phyloP scores from a whole-genome alignment of 2,329 filamentous ascomycete genomes.

The Phialophora macrospora region DNA sequence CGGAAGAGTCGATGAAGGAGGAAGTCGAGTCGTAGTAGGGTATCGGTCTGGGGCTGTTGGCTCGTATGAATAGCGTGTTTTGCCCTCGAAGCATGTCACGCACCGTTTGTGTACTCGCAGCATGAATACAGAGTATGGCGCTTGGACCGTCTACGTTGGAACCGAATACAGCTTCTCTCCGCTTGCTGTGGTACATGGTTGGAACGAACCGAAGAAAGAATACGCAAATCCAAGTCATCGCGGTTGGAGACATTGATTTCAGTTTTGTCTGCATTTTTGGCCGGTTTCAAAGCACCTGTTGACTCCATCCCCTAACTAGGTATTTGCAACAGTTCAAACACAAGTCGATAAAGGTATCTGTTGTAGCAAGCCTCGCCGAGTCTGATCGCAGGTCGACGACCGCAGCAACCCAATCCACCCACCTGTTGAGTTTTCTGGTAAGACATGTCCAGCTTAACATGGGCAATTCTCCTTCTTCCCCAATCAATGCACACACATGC shows the following conservation, averaged over 20 bases:
- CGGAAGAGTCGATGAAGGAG: background rate
- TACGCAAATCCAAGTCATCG: background rate
- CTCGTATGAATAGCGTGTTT: background rate
- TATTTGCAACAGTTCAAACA: background rate
- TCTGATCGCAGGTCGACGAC: background rate
- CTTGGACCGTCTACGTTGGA: background rate
- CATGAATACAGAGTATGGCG: background rate
- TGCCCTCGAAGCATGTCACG: background rate
- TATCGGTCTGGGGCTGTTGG: background rate
- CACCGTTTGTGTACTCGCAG: background rate
- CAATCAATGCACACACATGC: background rate
- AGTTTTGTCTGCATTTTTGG: background rate
- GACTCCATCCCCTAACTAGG: background rate
- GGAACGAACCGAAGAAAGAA: background rate
- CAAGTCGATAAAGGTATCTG: slow-evolving; percentile 1
- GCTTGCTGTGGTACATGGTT: background rate
- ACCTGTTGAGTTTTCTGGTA: background rate
- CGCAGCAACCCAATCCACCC: background rate
- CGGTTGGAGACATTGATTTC: background rate
- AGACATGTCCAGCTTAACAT: background rate
- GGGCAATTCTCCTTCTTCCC: background rate
- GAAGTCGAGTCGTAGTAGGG: background rate
- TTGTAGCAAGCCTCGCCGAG: background rate
- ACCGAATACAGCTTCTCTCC: background rate
- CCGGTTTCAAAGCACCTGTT: background rate